Base-by-base conservation (phyloP, 495 filamentous ascomycete genomes). In the Tuber calosporum region DNA sequence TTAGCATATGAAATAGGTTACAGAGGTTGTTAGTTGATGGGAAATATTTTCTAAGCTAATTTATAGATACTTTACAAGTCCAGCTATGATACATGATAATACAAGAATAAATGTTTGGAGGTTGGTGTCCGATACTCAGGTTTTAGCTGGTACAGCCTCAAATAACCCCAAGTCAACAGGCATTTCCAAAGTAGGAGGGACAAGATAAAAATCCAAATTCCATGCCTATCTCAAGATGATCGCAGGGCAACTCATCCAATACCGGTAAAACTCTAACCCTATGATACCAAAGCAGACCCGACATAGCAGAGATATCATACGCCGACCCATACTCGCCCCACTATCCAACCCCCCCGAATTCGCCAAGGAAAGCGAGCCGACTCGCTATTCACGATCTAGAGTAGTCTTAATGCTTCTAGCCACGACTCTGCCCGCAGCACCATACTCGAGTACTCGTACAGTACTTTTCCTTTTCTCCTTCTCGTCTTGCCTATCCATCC, bases 401-500 rank as follows among this genome's bases (percentile, higher is more conserved):
- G 69, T 72, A 19, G 69, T 53, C 40, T 69, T 72, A 6, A 53
- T 74, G n/a, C 69, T 67, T 40, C 72, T 74, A 20, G 73, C 73
- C 39, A 75, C 73, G 4, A 38, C 38, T 20, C 39, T 73, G 22
- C 70, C 73, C 38, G 58, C 62, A 8, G 36, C 40, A 41, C 73
- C 73, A 45, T 75, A 73, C 36, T 73, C n/a, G n/a, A n/a, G n/a
- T n/a, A n/a, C n/a, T n/a, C n/a, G n/a, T n/a, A n/a, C n/a, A n/a
- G n/a, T n/a, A n/a, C n/a, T 75, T 39, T 73, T 73, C 34, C 43
- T 43, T 40, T 43, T 62, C 39, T 75, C 73, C 13, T 36, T 75
- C 58, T 75, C 58, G 22, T 73, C 69, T 41, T 75, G 70, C 69
- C 70, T 75, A 11, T 7, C 45, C 45, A 9, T 30, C n/a, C 48